phyloP scores from a whole-genome alignment of 331 rosid species.

The Cydonia oblonga region DNA sequence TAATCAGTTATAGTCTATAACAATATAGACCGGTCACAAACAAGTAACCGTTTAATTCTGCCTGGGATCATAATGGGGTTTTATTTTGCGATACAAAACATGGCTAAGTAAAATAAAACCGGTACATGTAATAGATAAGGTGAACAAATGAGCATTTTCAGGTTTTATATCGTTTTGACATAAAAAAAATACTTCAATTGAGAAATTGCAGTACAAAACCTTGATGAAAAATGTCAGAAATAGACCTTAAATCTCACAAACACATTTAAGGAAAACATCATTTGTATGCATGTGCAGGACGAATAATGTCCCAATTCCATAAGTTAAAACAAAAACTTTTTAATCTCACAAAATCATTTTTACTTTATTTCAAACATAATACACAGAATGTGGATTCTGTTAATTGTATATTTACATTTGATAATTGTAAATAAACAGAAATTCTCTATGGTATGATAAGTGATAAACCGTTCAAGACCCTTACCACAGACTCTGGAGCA shows the following conservation, averaged over 20 bases:
- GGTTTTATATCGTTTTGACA: not conserved
- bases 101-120: not conserved
- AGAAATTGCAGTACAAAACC: not conserved
- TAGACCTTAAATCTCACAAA: not conserved
- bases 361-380: not conserved
- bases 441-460: not conserved
- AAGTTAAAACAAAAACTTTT: not conserved
- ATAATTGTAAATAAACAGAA: not conserved
- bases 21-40: not conserved
- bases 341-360: not conserved
- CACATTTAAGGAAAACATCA: not conserved
- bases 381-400: not conserved
- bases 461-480: not conserved
- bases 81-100: not conserved
- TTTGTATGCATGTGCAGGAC: not conserved
- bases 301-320: not conserved
- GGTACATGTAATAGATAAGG: not conserved
- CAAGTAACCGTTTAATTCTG: not conserved
- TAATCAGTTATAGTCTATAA: not conserved
- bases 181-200: not conserved
- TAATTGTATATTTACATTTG: not conserved
- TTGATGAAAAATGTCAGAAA: not conserved
- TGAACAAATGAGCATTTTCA: not conserved
- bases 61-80: not conserved
- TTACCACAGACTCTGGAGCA: constrained; percentile 93